These are phyloP conservation scores for Cnidoscolus chayamansa DNA, from an alignment of 441 rosid genomes.

Conservation along the genomic window DNA sequence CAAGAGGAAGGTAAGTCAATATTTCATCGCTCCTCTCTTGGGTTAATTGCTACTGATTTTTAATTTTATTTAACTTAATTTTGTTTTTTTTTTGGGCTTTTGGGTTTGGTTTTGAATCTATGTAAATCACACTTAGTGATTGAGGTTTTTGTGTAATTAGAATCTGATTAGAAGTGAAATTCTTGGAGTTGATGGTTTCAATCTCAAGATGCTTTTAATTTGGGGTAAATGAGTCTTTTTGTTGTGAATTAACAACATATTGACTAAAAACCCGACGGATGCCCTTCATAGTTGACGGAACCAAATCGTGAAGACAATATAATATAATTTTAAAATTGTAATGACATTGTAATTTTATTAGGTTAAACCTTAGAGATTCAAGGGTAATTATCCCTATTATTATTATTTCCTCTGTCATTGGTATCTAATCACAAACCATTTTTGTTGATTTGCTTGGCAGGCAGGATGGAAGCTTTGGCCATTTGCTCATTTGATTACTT, in stretches of 20 bases:
- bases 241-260: too few relatives aligned
- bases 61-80: background rate
- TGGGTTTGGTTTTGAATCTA: background rate
- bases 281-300: too few relatives aligned
- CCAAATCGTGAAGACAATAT: too few relatives aligned
- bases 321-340: too few relatives aligned
- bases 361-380: too few relatives aligned
- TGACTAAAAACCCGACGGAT: too few relatives aligned
- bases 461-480: conserved; percentile 99
- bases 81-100: too few relatives aligned
- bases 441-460: conserved; percentile 48
- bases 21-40: conserved; percentile 39
- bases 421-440: conserved; percentile 42
- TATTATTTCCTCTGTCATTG: too few relatives aligned
- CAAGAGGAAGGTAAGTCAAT: conserved; percentile 5
- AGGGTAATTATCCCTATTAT: too few relatives aligned
- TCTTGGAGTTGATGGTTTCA: background rate
- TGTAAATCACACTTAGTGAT: background rate
- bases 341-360: too few relatives aligned
- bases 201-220: too few relatives aligned
- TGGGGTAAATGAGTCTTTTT: too few relatives aligned
- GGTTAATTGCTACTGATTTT: conserved; percentile 20
- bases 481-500: conserved; percentile 86
- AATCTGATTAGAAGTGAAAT: background rate
- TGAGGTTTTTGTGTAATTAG: background rate